A percentile compares a stretch with the other conserved stretches of the same genome.
Conservation (phyloP, 345 rosid species). For the Trapa incisa region DNA sequence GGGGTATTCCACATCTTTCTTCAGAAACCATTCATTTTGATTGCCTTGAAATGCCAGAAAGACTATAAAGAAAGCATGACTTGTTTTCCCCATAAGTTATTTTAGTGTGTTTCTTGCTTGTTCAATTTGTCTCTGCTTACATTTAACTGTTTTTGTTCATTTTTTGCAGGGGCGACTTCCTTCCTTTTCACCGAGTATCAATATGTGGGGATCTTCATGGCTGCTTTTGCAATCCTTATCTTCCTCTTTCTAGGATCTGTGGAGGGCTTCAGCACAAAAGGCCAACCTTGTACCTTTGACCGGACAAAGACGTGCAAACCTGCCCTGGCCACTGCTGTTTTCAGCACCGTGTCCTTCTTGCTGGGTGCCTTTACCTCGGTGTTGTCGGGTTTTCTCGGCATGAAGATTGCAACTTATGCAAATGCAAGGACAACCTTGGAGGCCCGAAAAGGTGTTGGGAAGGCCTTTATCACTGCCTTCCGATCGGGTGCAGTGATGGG, state of each 20-base stretch:
- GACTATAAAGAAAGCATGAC: too few species aligned
- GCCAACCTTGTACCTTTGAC: slow-evolving; percentile 65
- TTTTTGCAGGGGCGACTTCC: slow-evolving; percentile 49
- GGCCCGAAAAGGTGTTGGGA: slow-evolving; percentile 82
- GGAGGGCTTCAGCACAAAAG: slow-evolving; percentile 51
- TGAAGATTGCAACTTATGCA: slow-evolving; percentile 88
- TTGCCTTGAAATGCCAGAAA: too few species aligned
- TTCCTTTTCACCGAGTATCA: slow-evolving; percentile 50
- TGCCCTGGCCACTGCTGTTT: slow-evolving; percentile 71
- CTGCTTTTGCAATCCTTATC: slow-evolving; percentile 38
- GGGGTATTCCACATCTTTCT: too few species aligned
- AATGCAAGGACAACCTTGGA: slow-evolving; percentile 86
- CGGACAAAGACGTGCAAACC: slow-evolving; percentile 49
- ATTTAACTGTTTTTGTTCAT: not conserved
- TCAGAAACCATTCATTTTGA: too few species aligned
- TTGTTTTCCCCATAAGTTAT: too few species aligned
- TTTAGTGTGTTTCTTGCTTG: not conserved
- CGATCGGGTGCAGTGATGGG: slow-evolving; percentile 82
- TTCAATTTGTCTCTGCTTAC: not conserved
- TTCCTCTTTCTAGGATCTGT: slow-evolving; percentile 62
- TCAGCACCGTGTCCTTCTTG: slow-evolving; percentile 63
- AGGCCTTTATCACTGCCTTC: slow-evolving; percentile 64
- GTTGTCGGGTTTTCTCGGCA: slow-evolving; percentile 86
- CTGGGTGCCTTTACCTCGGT: slow-evolving; percentile 76
- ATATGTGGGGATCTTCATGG: slow-evolving; percentile 53